These are phyloP conservation scores for Coniochaeta sp. DNA, from an alignment of 2,329 filamentous ascomycete genomes.

Conservation along the genomic window DNA sequence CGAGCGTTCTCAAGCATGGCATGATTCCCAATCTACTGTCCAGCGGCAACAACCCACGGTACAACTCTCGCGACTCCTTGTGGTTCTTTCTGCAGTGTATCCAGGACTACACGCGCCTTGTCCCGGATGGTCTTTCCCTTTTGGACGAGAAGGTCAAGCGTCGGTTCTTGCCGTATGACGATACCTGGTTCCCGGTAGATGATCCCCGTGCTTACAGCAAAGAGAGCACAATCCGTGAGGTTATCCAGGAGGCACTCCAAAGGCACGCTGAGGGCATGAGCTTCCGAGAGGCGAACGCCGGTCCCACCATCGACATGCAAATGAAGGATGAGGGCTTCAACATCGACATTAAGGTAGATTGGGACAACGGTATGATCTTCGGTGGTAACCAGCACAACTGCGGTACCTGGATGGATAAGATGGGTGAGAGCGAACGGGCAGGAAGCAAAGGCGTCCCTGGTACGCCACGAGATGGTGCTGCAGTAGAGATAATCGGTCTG, in stretches of 20 bases:
- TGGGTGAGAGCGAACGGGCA: conserved; percentile 93
- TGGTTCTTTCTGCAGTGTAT: conserved; percentile 98
- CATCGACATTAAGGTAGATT: conserved; percentile 84
- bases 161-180: conserved; percentile 89
- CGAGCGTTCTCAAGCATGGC: conserved; percentile 92
- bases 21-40: conserved; percentile 95
- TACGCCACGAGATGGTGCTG: conserved; percentile 92
- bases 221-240: conserved; percentile 74
- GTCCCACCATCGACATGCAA: conserved; percentile 78
- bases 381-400: conserved; percentile 93
- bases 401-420: conserved; percentile 99
- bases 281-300: conserved; percentile 92
- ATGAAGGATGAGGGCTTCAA: conserved; percentile 93
- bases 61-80: conserved; percentile 92
- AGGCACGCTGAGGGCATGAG: conserved; percentile 85
- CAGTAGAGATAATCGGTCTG: conserved; percentile 90
- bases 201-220: conserved; percentile 81
- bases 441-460: conserved; percentile 89
- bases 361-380: conserved; percentile 84
- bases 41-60: conserved; percentile 77
- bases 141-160: conserved; percentile 71
- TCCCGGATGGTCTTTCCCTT: conserved; percentile 66
- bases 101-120: conserved; percentile 82
- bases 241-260: conserved; percentile 90
- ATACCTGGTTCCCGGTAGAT: conserved; percentile 81